Percentiles rank a stretch among this genome's conserved stretches.
These are phyloP conservation scores for Areca catechu DNA, from an alignment of 176 grass and related monocot species.

Conservation along the genomic window DNA sequence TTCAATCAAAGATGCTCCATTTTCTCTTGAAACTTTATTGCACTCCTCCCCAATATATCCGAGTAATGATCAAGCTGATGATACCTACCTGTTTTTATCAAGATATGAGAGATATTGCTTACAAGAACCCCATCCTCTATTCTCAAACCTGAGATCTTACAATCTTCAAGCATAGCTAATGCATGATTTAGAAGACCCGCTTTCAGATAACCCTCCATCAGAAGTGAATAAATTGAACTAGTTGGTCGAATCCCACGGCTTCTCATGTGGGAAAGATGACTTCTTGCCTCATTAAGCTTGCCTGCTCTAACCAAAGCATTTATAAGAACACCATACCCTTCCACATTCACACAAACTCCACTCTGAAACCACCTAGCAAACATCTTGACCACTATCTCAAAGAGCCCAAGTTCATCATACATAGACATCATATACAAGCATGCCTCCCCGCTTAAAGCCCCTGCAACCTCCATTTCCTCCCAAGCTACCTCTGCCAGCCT, in stretches of 20 bases:
- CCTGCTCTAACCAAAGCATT: neutral
- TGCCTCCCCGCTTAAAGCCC: neutral
- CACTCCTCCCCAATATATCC: too few species aligned
- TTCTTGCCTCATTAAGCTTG: neutral
- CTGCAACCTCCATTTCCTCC: neutral
- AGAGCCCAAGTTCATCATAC: neutral
- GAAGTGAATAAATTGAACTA: neutral
- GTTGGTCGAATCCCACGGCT: neutral
- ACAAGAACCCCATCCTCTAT: neutral
- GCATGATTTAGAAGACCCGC: neutral
- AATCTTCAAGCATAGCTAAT: neutral
- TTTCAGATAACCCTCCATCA: slow-evolving; percentile 1
- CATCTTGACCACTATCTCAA: neutral
- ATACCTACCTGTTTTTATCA: neutral
- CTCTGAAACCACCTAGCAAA: neutral
- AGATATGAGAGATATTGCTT: neutral
- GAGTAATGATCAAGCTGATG: too few species aligned
- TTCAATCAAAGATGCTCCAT: too few species aligned
- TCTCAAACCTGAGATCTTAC: neutral
- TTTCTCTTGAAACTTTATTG: too few species aligned
- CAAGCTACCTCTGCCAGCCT: neutral
- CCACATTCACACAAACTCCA: neutral
- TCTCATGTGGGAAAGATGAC: neutral
- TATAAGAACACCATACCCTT: neutral
- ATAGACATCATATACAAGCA: slow-evolving; percentile 2